Conservation (phyloP, 2,329 filamentous ascomycete species). For the Botrytis fragariae region DNA sequence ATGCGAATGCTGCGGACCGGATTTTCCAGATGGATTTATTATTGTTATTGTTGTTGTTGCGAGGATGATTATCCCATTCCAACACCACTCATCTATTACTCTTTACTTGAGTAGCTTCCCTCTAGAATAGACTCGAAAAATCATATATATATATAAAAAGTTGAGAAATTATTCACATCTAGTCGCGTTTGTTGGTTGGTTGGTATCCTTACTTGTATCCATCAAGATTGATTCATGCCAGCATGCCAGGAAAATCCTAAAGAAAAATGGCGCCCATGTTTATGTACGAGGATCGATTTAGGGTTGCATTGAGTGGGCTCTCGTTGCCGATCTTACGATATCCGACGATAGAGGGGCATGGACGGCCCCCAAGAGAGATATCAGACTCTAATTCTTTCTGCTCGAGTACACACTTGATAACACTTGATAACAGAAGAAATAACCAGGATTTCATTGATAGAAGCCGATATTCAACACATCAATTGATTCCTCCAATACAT, state of each 20-base stretch:
- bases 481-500: not conserved
- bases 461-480: not conserved
- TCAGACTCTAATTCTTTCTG: not conserved
- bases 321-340: not conserved
- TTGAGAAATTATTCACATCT: not conserved
- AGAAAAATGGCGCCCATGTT: not conserved
- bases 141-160: no score
- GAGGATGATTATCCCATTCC: not conserved
- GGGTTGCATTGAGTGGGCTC: not conserved
- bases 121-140: not conserved
- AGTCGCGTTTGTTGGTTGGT: not conserved
- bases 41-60: no score
- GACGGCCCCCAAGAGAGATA: not conserved
- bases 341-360: not conserved
- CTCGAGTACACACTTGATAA: not conserved
- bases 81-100: not conserved
- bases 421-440: not conserved
- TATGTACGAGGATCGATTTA: slow-evolving; percentile 6
- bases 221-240: not conserved
- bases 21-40: not conserved
- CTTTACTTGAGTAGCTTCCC: not conserved
- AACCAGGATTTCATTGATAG: no score
- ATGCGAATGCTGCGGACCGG: not conserved
- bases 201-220: not conserved
- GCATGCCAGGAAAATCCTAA: not conserved